phyloP scores from a whole-genome alignment of 2,329 filamentous ascomycete species.

The Cordyceps pruinosa region DNA sequence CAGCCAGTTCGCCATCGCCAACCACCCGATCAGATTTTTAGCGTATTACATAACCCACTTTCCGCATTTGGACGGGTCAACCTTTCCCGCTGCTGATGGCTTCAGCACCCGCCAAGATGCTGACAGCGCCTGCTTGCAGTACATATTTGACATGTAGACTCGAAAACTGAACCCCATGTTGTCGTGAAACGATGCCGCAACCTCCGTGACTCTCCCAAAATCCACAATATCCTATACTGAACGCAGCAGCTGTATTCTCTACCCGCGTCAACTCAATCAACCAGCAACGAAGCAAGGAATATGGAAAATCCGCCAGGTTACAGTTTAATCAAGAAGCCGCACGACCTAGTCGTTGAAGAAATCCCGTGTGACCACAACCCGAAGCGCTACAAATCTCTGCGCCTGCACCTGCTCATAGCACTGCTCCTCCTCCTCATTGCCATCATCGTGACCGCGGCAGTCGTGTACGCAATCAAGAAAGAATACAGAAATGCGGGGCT shows the following conservation, averaged over 20 bases:
- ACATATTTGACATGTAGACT: not conserved
- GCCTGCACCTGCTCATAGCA: slow-evolving; percentile 22
- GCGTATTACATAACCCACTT: slow-evolving; percentile 7
- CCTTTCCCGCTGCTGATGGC: not conserved
- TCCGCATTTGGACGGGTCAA: not conserved
- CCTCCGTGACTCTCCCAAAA: too few relatives aligned
- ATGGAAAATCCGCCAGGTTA: not conserved
- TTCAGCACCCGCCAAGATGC: not conserved
- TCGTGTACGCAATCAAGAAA: slow-evolving; percentile 12
- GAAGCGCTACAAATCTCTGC: not conserved
- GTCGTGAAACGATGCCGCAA: not conserved
- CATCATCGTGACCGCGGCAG: slow-evolving; percentile 17
- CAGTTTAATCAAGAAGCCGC: not conserved
- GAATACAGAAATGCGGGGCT: not conserved
- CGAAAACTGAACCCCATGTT: not conserved
- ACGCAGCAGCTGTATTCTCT: too few relatives aligned
- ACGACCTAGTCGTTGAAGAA: not conserved
- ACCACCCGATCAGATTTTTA: slow-evolving; percentile 6
- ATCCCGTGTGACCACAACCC: not conserved
- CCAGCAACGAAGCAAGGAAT: not conserved
- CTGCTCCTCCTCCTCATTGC: slow-evolving; percentile 19
- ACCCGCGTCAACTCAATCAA: not conserved
- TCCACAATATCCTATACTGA: too few relatives aligned
- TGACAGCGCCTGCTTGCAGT: not conserved
- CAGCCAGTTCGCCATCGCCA: not conserved